Evolutionary conservation across 495 filamentous ascomycete species (phyloP).

Genomic region (Rusavskia elegans): DNA sequence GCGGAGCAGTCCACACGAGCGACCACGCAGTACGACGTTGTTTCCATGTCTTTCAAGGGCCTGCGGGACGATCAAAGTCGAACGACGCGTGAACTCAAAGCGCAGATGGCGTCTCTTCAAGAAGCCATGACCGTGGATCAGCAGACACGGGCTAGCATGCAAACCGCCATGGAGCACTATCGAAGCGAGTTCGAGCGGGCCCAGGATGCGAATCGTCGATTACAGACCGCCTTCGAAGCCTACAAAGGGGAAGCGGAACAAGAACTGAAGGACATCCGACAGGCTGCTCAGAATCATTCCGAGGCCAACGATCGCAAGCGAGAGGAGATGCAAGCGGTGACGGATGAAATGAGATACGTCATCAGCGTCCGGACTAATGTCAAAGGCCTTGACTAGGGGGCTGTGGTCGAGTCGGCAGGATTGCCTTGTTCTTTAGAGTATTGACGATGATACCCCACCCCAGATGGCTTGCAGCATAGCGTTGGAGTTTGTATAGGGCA

Average conservation of each 20-base stretch:
- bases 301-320: conserved; percentile 36
- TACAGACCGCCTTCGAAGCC: conserved; percentile 37
- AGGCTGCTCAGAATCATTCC: conserved; percentile 35
- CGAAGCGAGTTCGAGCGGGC: conserved; percentile 45
- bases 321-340: conserved; percentile 42
- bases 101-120: conserved; percentile 28
- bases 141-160: conserved; percentile 43
- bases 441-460: not conserved
- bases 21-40: conserved; percentile 51
- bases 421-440: conserved; percentile 4
- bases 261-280: conserved; percentile 38
- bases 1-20: conserved; percentile 37
- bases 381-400: conserved; percentile 28
- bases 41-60: conserved; percentile 47
- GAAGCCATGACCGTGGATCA: conserved; percentile 25
- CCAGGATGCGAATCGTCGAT: conserved; percentile 40
- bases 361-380: conserved; percentile 46
- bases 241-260: conserved; percentile 51
- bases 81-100: conserved; percentile 35
- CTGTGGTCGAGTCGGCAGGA: not conserved
- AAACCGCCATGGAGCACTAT: conserved; percentile 54
- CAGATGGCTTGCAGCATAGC: not conserved
- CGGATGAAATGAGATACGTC: conserved; percentile 53
- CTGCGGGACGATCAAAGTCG: conserved; percentile 44
- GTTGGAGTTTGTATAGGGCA: not conserved